Percentiles rank a stretch among this genome's conserved stretches.
Evolutionary conservation across 352 stramenopile species (phyloP).

Genomic region (Phytophthora brassicae): DNA sequence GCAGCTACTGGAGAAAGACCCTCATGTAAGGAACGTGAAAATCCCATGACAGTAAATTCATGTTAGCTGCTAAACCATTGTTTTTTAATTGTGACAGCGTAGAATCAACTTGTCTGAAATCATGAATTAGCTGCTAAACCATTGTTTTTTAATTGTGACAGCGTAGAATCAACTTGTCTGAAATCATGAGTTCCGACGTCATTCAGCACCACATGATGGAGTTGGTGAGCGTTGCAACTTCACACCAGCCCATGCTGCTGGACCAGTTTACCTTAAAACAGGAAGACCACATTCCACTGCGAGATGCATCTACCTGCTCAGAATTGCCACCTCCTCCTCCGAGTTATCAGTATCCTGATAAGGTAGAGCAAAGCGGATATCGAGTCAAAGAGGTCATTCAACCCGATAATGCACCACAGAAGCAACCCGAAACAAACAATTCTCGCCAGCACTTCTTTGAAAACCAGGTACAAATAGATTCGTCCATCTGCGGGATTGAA

Average conservation of each 20-base stretch:
- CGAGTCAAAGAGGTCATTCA: not conserved
- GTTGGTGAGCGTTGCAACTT: slow-evolving; percentile 33
- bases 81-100: slow-evolving; percentile 12
- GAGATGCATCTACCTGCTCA: not conserved
- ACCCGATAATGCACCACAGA: not conserved
- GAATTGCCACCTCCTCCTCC: slow-evolving; percentile 2
- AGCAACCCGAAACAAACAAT: slow-evolving; percentile 7
- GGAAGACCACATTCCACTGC: not conserved
- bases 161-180: slow-evolving; percentile 26
- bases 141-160: slow-evolving; percentile 6
- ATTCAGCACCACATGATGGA: slow-evolving; percentile 36
- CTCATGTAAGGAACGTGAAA: slow-evolving; percentile 25
- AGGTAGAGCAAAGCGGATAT: not conserved
- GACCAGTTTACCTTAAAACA: slow-evolving; percentile 21
- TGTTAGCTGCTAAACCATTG: slow-evolving; percentile 12
- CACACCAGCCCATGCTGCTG: slow-evolving; percentile 31
- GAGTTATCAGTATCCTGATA: not conserved
- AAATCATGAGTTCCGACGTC: slow-evolving; percentile 26
- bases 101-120: slow-evolving; percentile 31
- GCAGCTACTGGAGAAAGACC: slow-evolving; percentile 49
- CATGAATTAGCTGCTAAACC: slow-evolving; percentile 5
- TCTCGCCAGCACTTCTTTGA: slow-evolving; percentile 61
- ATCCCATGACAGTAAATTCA: too few relatives aligned
- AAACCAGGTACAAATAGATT: slow-evolving; percentile 35
- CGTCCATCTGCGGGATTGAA: not conserved